Conservation (phyloP, 306 rosid species). For the Psophocarpus tetragonolobus region DNA sequence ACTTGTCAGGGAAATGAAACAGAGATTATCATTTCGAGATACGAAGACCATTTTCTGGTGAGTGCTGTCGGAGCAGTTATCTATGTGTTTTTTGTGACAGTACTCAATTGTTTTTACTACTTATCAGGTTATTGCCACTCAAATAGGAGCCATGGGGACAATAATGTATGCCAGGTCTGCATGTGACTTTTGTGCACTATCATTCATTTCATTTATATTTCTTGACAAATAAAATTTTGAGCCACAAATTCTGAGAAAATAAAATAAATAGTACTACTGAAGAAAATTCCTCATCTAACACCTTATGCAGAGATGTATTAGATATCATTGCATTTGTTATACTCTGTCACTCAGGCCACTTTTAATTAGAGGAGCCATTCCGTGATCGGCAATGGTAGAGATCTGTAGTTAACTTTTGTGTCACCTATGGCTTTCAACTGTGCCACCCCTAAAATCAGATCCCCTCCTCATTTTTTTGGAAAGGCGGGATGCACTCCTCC, state of each 20-base stretch:
- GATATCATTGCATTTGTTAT: not conserved
- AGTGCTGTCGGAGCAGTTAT: constrained; percentile 37
- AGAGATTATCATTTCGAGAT: constrained; percentile 62
- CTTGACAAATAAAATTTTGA: constrained; percentile 14
- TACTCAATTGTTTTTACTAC: not conserved
- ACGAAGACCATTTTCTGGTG: constrained; percentile 81
- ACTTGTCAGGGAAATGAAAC: constrained; percentile 76
- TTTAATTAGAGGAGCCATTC: not conserved
- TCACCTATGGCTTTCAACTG: not conserved
- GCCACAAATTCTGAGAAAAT: not conserved
- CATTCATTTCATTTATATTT: constrained; percentile 29
- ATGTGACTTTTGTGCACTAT: constrained; percentile 11
- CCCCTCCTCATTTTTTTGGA: too few species aligned
- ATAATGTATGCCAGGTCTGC: constrained; percentile 85
- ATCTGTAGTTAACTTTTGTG: not conserved
- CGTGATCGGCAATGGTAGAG: not conserved
- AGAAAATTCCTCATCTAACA: not conserved
- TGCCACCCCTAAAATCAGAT: not conserved
- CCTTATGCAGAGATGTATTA: not conserved
- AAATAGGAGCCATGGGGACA: constrained; percentile 90
- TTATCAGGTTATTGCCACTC: constrained; percentile 79
- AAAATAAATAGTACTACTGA: not conserved
- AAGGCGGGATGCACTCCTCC: too few species aligned
- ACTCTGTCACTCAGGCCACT: not conserved
- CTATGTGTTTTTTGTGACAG: constrained; percentile 13